Conservation (phyloP, 139 green algal species). For the Chlorella sp. region DNA sequence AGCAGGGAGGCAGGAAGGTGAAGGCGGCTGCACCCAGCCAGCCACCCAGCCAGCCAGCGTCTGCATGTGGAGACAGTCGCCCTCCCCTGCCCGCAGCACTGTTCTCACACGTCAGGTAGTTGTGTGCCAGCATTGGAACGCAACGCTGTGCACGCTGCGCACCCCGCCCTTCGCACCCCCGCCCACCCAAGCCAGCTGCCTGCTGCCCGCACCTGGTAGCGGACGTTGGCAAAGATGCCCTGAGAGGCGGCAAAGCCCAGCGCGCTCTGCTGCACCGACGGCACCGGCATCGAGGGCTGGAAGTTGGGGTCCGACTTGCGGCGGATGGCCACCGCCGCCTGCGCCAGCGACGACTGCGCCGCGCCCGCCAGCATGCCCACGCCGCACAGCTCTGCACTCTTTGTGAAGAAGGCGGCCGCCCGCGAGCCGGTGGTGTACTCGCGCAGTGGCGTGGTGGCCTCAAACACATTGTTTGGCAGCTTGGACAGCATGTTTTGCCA, state of each 20-base stretch:
- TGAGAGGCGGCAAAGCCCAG: constrained; percentile 83
- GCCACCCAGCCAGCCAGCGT: neutral
- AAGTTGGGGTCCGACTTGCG: constrained; percentile 67
- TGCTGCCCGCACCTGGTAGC: constrained; percentile 95
- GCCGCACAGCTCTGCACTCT: constrained; percentile 88
- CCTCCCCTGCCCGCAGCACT: neutral
- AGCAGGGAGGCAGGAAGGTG: neutral
- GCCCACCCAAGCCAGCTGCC: too few species aligned
- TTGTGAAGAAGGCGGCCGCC: constrained; percentile 77
- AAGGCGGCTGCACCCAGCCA: neutral
- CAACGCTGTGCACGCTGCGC: neutral
- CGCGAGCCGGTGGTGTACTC: constrained; percentile 77
- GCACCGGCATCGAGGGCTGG: constrained; percentile 79
- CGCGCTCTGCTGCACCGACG: constrained; percentile 63
- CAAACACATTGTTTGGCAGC: constrained; percentile 88
- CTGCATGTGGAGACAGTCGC: neutral
- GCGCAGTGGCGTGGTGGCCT: constrained; percentile 81
- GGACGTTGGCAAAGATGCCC: constrained; percentile 85
- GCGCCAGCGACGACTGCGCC: constrained; percentile 45
- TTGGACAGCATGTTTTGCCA: constrained; percentile 85
- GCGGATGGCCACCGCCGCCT: constrained; percentile 55
- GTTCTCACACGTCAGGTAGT: too few species aligned
- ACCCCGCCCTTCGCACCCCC: too few species aligned
- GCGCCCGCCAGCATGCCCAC: constrained; percentile 80
- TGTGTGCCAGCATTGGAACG: neutral